Evolutionary conservation across 2,329 filamentous ascomycete species (phyloP).

Genomic region (Botryosphaeria dothidea): DNA sequence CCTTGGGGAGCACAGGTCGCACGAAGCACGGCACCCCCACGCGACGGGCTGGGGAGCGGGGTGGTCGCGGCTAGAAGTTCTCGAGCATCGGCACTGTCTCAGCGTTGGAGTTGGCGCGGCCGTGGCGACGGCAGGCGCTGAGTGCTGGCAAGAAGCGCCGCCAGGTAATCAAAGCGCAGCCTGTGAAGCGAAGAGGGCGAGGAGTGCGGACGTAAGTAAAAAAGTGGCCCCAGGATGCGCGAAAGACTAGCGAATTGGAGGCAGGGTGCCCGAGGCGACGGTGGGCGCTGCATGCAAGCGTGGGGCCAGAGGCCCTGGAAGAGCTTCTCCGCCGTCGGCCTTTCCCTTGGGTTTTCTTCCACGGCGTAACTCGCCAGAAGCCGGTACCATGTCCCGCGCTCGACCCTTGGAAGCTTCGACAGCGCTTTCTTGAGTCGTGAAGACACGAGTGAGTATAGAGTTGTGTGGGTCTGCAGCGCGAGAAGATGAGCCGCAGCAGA

Average conservation of each 20-base stretch:
- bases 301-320: neutral
- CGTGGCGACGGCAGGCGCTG: neutral
- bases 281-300: constrained; percentile 12
- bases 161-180: neutral
- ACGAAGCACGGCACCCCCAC: constrained; percentile 17
- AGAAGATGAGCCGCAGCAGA: constrained; percentile 8
- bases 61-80: neutral
- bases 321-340: neutral
- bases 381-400: neutral
- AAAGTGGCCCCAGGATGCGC: constrained; percentile 4
- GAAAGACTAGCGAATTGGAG: constrained; percentile 10
- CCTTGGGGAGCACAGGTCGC: constrained; percentile 14
- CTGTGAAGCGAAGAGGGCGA: constrained; percentile 1
- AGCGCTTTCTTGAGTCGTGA: neutral
- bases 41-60: constrained; percentile 1
- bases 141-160: neutral
- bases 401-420: neutral
- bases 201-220: neutral
- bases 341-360: neutral
- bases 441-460: neutral
- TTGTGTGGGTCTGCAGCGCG: constrained; percentile 5
- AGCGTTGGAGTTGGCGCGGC: neutral
- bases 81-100: neutral
- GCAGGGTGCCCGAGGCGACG: neutral
- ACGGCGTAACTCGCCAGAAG: neutral